Conservation (phyloP, 2,329 filamentous ascomycete genomes). For the Ciborinia camelliae region DNA sequence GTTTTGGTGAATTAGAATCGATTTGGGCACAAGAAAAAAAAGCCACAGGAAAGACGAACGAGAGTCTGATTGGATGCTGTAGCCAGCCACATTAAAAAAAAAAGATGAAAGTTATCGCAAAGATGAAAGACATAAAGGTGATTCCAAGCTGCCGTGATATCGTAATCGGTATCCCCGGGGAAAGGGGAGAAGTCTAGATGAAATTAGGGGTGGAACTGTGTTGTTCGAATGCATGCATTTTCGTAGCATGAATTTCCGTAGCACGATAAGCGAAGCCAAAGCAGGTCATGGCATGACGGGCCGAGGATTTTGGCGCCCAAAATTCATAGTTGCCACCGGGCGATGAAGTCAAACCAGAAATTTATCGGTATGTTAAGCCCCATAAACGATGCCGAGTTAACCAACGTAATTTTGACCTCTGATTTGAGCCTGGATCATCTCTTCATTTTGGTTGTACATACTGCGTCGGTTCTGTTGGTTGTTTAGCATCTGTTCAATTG, state of each 20-base stretch:
- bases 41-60: no score
- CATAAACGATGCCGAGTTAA: fast-evolving
- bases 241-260: neutral
- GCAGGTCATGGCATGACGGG: neutral
- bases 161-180: no score
- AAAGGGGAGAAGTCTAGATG: no score
- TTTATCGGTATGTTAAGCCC: neutral
- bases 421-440: neutral
- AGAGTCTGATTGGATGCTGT: no score
- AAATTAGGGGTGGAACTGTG: neutral
- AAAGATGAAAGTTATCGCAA: no score
- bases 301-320: neutral
- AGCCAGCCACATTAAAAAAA: no score
- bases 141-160: no score
- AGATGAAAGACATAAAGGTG: no score
- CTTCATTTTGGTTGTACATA: fast-evolving
- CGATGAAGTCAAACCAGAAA: neutral
- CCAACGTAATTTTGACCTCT: neutral
- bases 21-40: no score
- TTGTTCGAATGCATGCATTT: neutral
- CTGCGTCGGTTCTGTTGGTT: neutral
- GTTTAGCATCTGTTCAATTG: neutral
- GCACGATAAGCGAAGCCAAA: neutral
- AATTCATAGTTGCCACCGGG: neutral
- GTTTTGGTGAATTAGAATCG: no score